phyloP scores from a whole-genome alignment of 805 yeast genomes.

The Wickerhamiella shivajii region DNA sequence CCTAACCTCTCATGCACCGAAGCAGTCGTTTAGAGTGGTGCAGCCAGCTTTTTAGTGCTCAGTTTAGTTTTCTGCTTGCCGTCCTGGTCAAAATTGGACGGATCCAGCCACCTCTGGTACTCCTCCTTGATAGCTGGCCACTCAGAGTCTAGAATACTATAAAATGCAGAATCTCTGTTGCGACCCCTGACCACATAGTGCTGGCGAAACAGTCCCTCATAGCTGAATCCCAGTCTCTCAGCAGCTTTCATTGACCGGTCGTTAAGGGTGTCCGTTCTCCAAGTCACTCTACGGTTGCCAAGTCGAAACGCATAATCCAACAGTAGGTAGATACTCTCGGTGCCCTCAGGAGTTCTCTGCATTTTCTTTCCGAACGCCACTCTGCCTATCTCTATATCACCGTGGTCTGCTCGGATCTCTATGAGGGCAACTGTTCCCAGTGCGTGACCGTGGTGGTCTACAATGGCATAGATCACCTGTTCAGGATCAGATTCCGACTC shows the following conservation, averaged over 20 bases:
- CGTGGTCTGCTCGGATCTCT: no score
- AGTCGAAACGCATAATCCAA: conserved; percentile 22
- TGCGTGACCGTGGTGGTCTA: no score
- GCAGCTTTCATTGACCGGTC: conserved; percentile 24
- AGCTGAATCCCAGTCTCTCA: conserved; percentile 22
- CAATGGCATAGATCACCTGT: no score
- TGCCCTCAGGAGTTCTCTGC: conserved; percentile 21
- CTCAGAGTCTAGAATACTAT: conserved; percentile 22
- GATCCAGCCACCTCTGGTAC: no score
- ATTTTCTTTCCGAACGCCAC: conserved; percentile 18
- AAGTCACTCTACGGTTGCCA: conserved; percentile 24
- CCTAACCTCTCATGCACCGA: no score
- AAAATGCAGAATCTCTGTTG: conserved; percentile 24
- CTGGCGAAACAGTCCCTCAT: conserved; percentile 24
- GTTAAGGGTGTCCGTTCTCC: conserved; percentile 26
- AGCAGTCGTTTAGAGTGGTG: no score
- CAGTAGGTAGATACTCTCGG: conserved; percentile 24
- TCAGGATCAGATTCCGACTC: no score
- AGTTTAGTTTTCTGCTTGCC: no score
- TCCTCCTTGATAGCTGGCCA: conserved; percentile 19
- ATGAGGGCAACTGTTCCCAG: no score
- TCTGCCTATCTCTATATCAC: conserved; percentile 22
- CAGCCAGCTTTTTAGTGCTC: no score
- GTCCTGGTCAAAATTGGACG: no score
- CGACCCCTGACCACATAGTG: conserved; percentile 21